Conservation (phyloP, 306 rosid species). For the Quercus mongolica region DNA sequence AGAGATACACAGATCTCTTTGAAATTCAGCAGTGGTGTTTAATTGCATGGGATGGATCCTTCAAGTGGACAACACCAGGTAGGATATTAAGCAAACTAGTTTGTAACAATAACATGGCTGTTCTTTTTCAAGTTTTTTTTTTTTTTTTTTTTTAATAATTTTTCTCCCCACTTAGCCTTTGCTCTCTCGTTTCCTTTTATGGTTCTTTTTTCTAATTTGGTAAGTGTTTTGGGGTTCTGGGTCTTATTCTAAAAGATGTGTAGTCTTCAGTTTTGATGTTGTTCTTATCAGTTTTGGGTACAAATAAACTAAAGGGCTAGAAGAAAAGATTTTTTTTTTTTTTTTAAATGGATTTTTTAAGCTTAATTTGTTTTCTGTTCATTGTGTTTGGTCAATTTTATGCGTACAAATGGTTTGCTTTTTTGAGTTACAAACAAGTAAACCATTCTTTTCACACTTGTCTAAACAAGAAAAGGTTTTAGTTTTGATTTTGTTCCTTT, state of each 20-base stretch:
- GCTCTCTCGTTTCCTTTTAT: neutral
- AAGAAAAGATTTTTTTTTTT: neutral
- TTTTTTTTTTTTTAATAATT: neutral
- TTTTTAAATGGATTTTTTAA: neutral
- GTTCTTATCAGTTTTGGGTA: neutral
- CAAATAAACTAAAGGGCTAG: neutral
- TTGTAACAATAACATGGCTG: neutral
- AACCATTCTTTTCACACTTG: neutral
- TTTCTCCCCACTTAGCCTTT: neutral
- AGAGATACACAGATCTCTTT: conserved; percentile 5
- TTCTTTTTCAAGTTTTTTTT: neutral
- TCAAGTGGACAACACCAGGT: conserved; percentile 78
- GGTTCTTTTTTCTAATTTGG: neutral
- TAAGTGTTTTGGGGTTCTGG: neutral
- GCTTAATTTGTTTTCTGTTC: neutral
- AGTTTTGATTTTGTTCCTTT: neutral
- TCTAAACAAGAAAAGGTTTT: neutral
- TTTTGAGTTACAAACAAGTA: neutral
- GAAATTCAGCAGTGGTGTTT: neutral
- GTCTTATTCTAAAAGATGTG: conserved; percentile 1
- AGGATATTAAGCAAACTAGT: neutral
- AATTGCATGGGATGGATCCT: conserved; percentile 75
- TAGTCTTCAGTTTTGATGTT: neutral
- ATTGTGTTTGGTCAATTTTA: neutral
- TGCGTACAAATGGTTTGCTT: neutral